Conservation (phyloP, 352 stramenopile species). For the Pythium aphanidermatum region DNA sequence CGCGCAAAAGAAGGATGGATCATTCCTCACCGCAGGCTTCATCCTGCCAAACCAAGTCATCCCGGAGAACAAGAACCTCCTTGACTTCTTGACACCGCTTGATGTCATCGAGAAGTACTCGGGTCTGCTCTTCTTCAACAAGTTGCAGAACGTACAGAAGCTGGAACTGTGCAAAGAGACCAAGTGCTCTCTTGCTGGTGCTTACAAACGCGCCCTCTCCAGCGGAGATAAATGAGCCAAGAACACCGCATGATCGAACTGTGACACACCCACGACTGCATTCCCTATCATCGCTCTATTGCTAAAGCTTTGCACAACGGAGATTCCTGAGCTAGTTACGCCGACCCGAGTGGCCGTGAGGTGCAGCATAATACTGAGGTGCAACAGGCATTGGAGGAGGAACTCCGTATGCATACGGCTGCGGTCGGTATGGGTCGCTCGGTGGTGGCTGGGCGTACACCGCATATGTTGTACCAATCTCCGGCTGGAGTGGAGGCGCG, state of each 20-base stretch:
- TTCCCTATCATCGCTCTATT: too few relatives aligned
- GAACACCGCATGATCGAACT: too few relatives aligned
- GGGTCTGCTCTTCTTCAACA: constrained; percentile 92
- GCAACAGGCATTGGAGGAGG: constrained; percentile 3
- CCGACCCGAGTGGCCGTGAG: background rate
- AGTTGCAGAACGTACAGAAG: constrained; percentile 45
- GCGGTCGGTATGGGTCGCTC: constrained; percentile 15
- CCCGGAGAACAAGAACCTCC: constrained; percentile 59
- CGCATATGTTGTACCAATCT: constrained; percentile 12
- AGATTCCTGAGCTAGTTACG: too few relatives aligned
- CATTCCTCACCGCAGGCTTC: constrained; percentile 87
- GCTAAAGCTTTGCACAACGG: too few relatives aligned
- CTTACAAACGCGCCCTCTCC: constrained; percentile 35
- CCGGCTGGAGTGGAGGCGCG: constrained; percentile 2
- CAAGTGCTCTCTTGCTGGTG: constrained; percentile 46
- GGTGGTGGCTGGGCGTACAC: constrained; percentile 14
- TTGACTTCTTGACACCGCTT: constrained; percentile 86
- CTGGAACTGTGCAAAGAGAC: constrained; percentile 57
- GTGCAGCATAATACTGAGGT: constrained; percentile 12
- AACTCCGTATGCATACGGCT: constrained; percentile 10
- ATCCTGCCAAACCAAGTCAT: constrained; percentile 91
- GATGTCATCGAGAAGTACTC: constrained; percentile 91
- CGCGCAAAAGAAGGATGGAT: constrained; percentile 37
- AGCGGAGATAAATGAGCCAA: constrained; percentile 3
- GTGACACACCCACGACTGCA: too few relatives aligned